Conservation (phyloP, 2,329 filamentous ascomycete genomes). For the Penicillium polonicum region DNA sequence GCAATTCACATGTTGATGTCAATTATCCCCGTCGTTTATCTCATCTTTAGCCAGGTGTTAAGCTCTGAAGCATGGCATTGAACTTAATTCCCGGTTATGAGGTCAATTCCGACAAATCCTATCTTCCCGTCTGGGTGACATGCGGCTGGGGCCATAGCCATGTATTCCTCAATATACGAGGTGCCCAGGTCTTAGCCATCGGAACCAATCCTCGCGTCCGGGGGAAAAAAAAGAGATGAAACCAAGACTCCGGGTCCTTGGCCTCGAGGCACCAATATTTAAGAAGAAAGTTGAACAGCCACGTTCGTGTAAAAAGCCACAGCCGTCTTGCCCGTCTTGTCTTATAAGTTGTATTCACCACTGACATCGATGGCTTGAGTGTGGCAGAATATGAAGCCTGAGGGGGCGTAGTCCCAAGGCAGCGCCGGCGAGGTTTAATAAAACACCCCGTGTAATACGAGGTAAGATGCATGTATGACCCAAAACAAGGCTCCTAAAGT, state of each 20-base stretch:
- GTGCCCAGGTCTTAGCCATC: conserved; percentile 4
- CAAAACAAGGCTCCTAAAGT: conserved; percentile 2
- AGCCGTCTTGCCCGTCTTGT: background rate
- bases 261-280: background rate
- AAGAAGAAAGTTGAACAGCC: background rate
- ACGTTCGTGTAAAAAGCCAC: conserved; percentile 2
- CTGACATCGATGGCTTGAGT: conserved; percentile 20
- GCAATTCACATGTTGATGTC: background rate
- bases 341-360: background rate
- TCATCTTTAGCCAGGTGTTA: background rate
- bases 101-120: background rate
- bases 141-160: background rate
- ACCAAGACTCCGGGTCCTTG: background rate
- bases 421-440: conserved; percentile 2
- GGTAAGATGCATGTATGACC: conserved; percentile 13
- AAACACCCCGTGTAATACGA: conserved; percentile 15
- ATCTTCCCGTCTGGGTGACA: background rate
- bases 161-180: background rate
- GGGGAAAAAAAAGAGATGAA: background rate
- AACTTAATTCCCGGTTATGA: background rate
- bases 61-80: background rate
- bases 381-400: background rate
- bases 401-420: background rate
- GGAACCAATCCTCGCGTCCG: background rate
- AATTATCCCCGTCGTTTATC: no score